Conservation (phyloP, 164 flowering plant genomes). For the Litsea cubeba region DNA sequence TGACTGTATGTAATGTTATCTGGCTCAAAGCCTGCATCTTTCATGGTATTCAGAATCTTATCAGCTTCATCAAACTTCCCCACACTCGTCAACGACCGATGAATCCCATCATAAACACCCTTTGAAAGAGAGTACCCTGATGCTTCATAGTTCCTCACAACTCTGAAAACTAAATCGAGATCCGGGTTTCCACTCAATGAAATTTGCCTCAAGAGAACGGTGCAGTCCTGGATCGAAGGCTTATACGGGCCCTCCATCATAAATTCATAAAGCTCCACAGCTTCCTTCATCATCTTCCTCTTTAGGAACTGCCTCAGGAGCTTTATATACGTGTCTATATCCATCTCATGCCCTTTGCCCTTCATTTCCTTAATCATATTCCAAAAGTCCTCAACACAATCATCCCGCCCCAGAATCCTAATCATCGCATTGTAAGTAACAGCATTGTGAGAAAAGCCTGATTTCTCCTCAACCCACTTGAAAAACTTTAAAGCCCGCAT, state of each 20-base stretch:
- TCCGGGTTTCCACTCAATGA: conserved; percentile 32
- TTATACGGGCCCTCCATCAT: conserved; percentile 89
- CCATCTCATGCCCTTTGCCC: conserved; percentile 57
- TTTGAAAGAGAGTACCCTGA: conserved; percentile 54
- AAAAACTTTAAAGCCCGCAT: conserved; percentile 60
- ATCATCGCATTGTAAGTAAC: conserved; percentile 68
- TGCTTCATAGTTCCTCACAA: conserved; percentile 53
- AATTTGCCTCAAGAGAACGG: conserved; percentile 43
- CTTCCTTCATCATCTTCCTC: conserved; percentile 63
- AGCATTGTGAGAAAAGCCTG: conserved; percentile 46
- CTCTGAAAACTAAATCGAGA: conserved; percentile 60
- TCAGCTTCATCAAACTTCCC: conserved; percentile 84
- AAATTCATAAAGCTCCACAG: conserved; percentile 75
- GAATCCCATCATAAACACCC: conserved; percentile 71
- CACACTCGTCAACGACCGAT: conserved; percentile 56
- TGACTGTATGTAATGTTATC: conserved; percentile 87
- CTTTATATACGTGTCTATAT: conserved; percentile 73
- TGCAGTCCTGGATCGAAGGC: conserved; percentile 57
- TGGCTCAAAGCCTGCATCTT: conserved; percentile 63
- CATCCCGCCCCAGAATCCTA: conserved; percentile 56
- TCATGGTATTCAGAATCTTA: conserved; percentile 54
- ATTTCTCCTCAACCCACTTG: conserved; percentile 38
- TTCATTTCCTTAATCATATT: conserved; percentile 61
- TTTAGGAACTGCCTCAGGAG: conserved; percentile 65
- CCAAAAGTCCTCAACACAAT: conserved; percentile 73